phyloP scores from a whole-genome alignment of 768 basidiomycete species.

The Fibroporia radiculosa region DNA sequence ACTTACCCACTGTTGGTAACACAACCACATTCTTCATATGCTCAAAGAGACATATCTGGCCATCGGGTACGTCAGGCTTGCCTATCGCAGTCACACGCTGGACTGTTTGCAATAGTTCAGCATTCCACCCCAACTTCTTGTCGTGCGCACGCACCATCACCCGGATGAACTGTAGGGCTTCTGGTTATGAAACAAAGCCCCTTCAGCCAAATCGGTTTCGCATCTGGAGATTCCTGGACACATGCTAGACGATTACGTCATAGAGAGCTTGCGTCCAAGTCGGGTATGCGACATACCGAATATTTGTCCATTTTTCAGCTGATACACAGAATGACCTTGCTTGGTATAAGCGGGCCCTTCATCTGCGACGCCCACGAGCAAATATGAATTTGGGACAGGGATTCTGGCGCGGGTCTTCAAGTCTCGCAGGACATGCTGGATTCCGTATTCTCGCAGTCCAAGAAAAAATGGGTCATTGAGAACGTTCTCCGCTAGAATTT shows the following conservation, averaged over 20 bases:
- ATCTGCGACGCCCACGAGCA: constrained; percentile 77
- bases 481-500: constrained; percentile 15
- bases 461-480: constrained; percentile 52
- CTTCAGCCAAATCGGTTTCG: constrained; percentile 45
- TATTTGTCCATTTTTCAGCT: constrained; percentile 48
- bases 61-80: constrained; percentile 41
- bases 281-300: constrained; percentile 45
- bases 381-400: constrained; percentile 55
- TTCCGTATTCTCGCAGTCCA: constrained; percentile 50
- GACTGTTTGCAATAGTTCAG: constrained; percentile 29
- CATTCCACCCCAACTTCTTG: not conserved
- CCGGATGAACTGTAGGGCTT: constrained; percentile 70
- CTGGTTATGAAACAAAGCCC: constrained; percentile 49
- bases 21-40: constrained; percentile 67
- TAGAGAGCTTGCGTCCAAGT: not conserved
- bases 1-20: constrained; percentile 52
- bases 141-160: constrained; percentile 44
- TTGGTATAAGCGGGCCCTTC: constrained; percentile 61
- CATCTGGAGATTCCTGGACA: constrained; percentile 42
- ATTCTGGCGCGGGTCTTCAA: constrained; percentile 76
- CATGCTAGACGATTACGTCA: constrained; percentile 35
- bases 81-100: constrained; percentile 69
- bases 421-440: constrained; percentile 57
- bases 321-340: constrained; percentile 48
- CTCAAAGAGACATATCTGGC: constrained; percentile 46